Evolutionary conservation across 2,329 filamentous ascomycete species (phyloP).

Genomic region (Diplodia mutila): DNA sequence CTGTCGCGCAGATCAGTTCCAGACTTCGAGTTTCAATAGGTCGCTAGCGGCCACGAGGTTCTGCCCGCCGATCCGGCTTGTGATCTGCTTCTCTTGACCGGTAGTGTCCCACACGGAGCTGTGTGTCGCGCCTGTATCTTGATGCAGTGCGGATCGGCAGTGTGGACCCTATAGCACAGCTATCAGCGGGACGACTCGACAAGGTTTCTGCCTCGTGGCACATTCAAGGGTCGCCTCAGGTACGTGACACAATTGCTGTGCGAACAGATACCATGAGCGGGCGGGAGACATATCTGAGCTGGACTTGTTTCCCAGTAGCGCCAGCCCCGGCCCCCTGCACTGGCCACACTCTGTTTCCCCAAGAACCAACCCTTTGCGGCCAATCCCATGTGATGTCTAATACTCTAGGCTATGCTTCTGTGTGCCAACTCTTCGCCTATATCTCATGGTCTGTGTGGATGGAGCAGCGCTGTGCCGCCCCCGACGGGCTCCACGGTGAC

Average conservation of each 20-base stretch:
- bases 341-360: background rate
- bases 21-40: conserved; percentile 3
- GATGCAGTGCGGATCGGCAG: background rate
- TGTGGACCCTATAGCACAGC: background rate
- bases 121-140: background rate
- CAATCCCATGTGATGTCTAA: background rate
- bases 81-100: background rate
- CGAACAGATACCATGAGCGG: background rate
- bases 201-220: background rate
- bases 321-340: background rate
- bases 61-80: background rate
- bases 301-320: conserved; percentile 11
- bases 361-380: background rate
- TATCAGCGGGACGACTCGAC: background rate
- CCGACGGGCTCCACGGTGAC: background rate
- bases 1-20: conserved; percentile 1
- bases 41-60: background rate
- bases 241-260: conserved; percentile 5
- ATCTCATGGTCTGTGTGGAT: too few species aligned
- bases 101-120: background rate
- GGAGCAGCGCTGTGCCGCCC: background rate
- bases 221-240: background rate
- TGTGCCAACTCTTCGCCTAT: too few species aligned
- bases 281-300: background rate
- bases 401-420: background rate